Evolutionary conservation across 2,329 filamentous ascomycete species (phyloP).

Genomic region (Beauveria brongniartii): DNA sequence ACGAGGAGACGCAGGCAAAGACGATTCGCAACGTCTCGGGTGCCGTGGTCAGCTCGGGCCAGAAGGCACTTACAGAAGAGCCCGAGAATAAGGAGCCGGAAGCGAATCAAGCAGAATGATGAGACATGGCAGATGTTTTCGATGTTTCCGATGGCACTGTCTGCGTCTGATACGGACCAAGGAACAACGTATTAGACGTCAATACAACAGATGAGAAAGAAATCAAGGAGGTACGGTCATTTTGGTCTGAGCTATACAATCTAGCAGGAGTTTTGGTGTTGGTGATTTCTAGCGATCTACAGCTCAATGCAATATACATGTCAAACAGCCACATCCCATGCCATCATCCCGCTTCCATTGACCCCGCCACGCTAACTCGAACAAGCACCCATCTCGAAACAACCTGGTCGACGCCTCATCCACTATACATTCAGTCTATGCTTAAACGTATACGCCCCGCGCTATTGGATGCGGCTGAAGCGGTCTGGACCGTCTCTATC

Average conservation of each 20-base stretch:
- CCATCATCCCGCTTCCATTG: too few relatives aligned
- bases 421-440: background rate
- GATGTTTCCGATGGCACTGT: background rate
- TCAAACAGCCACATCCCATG: background rate
- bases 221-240: background rate
- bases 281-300: conserved; percentile 6
- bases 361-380: background rate
- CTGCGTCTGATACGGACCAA: background rate
- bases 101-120: background rate
- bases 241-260: background rate
- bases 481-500: background rate
- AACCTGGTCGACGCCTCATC: background rate
- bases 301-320: background rate
- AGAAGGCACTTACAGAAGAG: conserved; percentile 1
- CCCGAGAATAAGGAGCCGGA: background rate
- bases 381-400: background rate
- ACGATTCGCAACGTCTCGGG: conserved; percentile 33
- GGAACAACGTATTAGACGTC: background rate
- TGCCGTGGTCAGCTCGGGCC: conserved; percentile 23
- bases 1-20: conserved; percentile 30
- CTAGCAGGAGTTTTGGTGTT: conserved; percentile 9
- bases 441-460: background rate
- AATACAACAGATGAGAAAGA: background rate
- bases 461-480: conserved; percentile 11
- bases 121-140: background rate